Evolutionary conservation across 495 filamentous ascomycete species (phyloP).

Genomic region (Podospora appendiculata): DNA sequence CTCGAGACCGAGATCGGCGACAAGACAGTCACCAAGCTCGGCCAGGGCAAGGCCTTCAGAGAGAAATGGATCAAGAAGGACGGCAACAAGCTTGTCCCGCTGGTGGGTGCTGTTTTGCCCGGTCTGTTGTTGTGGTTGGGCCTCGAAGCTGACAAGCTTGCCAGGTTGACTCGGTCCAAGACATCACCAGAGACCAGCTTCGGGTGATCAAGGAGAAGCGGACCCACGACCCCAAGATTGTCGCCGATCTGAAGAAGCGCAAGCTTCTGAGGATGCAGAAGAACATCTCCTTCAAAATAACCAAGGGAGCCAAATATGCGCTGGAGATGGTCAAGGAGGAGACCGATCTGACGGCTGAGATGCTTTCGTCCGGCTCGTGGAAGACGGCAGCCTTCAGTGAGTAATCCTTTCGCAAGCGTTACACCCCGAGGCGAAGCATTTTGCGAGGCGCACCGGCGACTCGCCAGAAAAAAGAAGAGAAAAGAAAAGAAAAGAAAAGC

Average conservation of each 20-base stretch:
- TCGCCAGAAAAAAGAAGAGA: too few relatives aligned
- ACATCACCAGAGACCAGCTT: constrained; percentile 69
- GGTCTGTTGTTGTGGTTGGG: not conserved
- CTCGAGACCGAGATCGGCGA: constrained; percentile 67
- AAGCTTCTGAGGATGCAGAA: constrained; percentile 78
- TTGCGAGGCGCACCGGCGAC: too few relatives aligned
- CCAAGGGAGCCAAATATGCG: constrained; percentile 81
- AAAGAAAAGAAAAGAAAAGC: too few relatives aligned
- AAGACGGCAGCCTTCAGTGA: constrained; percentile 71
- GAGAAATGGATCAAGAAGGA: constrained; percentile 83
- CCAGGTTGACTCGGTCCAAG: constrained; percentile 61
- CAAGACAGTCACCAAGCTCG: constrained; percentile 77
- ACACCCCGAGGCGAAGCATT: too few relatives aligned
- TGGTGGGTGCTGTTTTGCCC: constrained; percentile 7
- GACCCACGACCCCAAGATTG: constrained; percentile 61
- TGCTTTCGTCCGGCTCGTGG: constrained; percentile 74
- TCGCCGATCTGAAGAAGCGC: constrained; percentile 79
- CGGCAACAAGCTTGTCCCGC: constrained; percentile 20
- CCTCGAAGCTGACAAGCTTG: constrained; percentile 3
- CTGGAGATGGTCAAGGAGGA: constrained; percentile 83
- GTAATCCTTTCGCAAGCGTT: too few relatives aligned
- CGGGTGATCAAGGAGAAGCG: constrained; percentile 59
- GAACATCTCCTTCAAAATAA: constrained; percentile 73
- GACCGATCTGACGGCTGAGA: constrained; percentile 90
- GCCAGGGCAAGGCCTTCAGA: constrained; percentile 95